Evolutionary conservation across 768 basidiomycete species (phyloP).

Genomic region (Sarcomyxa edulis): DNA sequence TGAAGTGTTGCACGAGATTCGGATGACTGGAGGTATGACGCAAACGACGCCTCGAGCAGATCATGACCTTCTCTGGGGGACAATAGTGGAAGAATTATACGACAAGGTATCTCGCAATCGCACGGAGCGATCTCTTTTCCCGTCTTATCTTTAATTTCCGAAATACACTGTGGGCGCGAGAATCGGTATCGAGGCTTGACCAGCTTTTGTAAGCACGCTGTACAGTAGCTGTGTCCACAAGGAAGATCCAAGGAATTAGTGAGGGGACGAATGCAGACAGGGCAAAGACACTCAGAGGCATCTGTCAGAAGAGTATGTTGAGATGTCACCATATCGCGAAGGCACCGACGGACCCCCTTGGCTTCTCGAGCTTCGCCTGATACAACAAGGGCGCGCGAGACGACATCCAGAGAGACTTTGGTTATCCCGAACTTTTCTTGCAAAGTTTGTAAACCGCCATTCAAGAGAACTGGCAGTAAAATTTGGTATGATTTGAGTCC

Average conservation of each 20-base stretch:
- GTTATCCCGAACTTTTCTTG: slow-evolving; percentile 33
- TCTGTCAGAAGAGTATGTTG: background rate
- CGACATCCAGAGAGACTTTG: slow-evolving; percentile 38
- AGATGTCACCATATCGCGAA: slow-evolving; percentile 12
- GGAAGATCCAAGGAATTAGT: slow-evolving; percentile 27
- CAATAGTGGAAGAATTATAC: slow-evolving; percentile 32
- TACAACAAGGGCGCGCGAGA: slow-evolving; percentile 33
- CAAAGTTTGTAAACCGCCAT: slow-evolving; percentile 24
- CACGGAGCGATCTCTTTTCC: slow-evolving; percentile 20
- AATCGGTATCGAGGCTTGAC: slow-evolving; percentile 21
- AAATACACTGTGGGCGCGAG: slow-evolving; percentile 33
- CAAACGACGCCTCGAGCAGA: slow-evolving; percentile 37
- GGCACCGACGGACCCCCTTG: slow-evolving; percentile 18
- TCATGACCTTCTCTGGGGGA: slow-evolving; percentile 28
- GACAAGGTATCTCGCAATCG: slow-evolving; percentile 29
- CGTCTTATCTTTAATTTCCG: slow-evolving; percentile 8
- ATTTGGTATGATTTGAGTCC: slow-evolving; percentile 26
- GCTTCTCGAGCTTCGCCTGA: slow-evolving; percentile 29
- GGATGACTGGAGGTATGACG: slow-evolving; percentile 37
- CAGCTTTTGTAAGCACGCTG: slow-evolving; percentile 39
- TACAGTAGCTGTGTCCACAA: slow-evolving; percentile 53
- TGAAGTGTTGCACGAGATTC: slow-evolving; percentile 31
- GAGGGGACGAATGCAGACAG: slow-evolving; percentile 33
- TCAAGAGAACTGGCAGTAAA: slow-evolving; percentile 27
- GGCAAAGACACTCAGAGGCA: slow-evolving; percentile 23